Conservation (phyloP, 2,329 filamentous ascomycete species). For the Salinomyces thailandicus region DNA sequence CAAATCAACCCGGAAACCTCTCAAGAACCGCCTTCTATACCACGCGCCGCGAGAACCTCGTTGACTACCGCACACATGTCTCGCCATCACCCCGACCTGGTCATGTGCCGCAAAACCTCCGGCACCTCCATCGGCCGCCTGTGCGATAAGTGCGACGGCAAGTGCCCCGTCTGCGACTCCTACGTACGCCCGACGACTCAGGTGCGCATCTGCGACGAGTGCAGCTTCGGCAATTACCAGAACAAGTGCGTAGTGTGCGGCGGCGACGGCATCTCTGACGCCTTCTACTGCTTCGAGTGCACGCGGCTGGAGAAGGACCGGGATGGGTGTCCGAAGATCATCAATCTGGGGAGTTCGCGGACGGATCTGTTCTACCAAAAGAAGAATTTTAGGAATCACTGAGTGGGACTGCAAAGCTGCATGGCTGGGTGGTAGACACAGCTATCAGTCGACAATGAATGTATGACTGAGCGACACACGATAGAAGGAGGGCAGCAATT, state of each 20-base stretch:
- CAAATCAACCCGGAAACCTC: too few relatives aligned
- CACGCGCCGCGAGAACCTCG: too few relatives aligned
- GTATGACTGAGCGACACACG: not conserved
- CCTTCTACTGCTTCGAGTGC: slow-evolving; percentile 99
- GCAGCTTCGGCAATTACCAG: slow-evolving; percentile 98
- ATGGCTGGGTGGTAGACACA: not conserved
- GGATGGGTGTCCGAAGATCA: slow-evolving; percentile 98
- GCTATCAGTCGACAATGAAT: not conserved
- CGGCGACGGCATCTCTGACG: slow-evolving; percentile 94
- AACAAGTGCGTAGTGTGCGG: slow-evolving; percentile 99
- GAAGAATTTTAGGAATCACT: slow-evolving; percentile 57
- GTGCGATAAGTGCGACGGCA: slow-evolving; percentile 99
- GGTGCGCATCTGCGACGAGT: slow-evolving; percentile 98
- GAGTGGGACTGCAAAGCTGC: slow-evolving; percentile 8
- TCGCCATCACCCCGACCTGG: slow-evolving; percentile 70
- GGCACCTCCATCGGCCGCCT: slow-evolving; percentile 97
- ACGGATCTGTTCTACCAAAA: slow-evolving; percentile 81
- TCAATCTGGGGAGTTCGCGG: slow-evolving; percentile 88
- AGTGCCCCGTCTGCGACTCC: slow-evolving; percentile 97
- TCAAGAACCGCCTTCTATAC: too few relatives aligned
- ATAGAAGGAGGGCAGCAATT: too few relatives aligned
- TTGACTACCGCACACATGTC: slow-evolving; percentile 6
- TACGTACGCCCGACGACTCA: slow-evolving; percentile 97
- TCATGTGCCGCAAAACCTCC: slow-evolving; percentile 98
- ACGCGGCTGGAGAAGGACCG: slow-evolving; percentile 93